These are phyloP conservation scores for Takashimella tepidaria DNA, from an alignment of 1,284 basidiomycete species.

Conservation along the genomic window DNA sequence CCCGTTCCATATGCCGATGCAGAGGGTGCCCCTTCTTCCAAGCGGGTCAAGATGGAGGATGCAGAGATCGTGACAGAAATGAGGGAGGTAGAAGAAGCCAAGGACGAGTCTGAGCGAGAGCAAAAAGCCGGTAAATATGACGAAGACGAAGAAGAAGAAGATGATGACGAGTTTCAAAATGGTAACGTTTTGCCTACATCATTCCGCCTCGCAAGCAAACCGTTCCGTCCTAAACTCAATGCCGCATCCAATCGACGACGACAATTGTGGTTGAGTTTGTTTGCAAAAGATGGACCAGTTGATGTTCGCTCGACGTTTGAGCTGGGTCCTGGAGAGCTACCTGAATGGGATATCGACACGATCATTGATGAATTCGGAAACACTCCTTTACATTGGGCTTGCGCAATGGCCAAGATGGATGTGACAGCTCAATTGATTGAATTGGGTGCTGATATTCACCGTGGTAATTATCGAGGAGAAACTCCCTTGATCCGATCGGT, in stretches of 20 bases:
- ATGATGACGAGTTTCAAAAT: slow-evolving; percentile 29
- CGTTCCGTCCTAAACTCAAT: slow-evolving; percentile 55
- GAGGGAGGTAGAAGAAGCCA: slow-evolving; percentile 7
- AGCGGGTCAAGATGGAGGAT: slow-evolving; percentile 18
- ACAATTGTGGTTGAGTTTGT: slow-evolving; percentile 33
- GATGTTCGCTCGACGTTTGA: slow-evolving; percentile 28
- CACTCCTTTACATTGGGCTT: slow-evolving; percentile 88
- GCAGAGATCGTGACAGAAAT: slow-evolving; percentile 20
- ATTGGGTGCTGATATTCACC: slow-evolving; percentile 74
- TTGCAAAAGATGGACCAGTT: slow-evolving; percentile 22
- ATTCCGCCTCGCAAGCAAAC: slow-evolving; percentile 64
- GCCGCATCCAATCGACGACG: slow-evolving; percentile 50
- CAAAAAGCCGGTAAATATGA: slow-evolving; percentile 4
- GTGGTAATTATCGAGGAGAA: slow-evolving; percentile 90
- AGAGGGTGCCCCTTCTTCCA: slow-evolving; percentile 6
- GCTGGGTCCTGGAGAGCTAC: slow-evolving; percentile 12
- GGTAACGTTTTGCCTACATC: slow-evolving; percentile 40
- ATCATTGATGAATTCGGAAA: slow-evolving; percentile 92
- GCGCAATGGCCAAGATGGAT: slow-evolving; percentile 69
- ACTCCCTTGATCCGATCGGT: slow-evolving; percentile 90
- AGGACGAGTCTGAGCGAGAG: slow-evolving; percentile 3
- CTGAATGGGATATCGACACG: slow-evolving; percentile 62
- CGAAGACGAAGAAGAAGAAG: slow-evolving; percentile 31
- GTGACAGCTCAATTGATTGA: slow-evolving; percentile 64
- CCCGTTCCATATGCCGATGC: slow-evolving; percentile 12